Evolutionary conservation across 345 rosid genomes (phyloP), one percentile per base, ranked within the genome.

Genomic region (Eutrema japonicum): DNA sequence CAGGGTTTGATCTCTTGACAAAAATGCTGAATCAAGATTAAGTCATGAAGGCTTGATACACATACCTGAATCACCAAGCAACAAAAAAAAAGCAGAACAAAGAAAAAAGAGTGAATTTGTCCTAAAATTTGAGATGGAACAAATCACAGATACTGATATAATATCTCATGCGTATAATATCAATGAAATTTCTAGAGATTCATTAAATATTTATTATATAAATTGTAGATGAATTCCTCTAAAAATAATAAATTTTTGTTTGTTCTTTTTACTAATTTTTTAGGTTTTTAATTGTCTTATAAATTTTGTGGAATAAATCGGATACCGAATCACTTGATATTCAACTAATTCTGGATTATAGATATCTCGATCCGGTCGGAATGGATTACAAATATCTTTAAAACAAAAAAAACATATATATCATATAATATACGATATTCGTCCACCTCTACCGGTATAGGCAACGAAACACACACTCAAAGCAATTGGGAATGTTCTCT

Each of bases 1-100:
- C 62, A 51, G 8, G 42, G 35, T 42, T 75, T 41, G 53, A 74
- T 59, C 13, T 35, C 35, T 51, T 50, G 14, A 56, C 16, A 42
- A 59, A 51, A 56, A 12, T 41, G 37, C 36, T 59, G n/a, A 41
- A 48, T 30, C 53, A 26, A 66, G 47, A 40, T 61, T 30, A 46
- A 8, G 1, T 7, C 18, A 13, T 72, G 29, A 4, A 30, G 68
- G 36, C 41, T 54, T 64, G 11, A 45, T 32, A 73, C 56, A 73
- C 33, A 73, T 9, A 26, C 41, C 52, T 52, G 45, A 60, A 29
- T 60, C 29, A 49, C 40, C 32, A 11, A 73, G 18, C 55, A 43
- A 72, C 6, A 65, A 50, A 22, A 48, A 14, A 48, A 33, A 37
- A 22, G 7, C 1, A 57, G 12, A 70, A 40, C 2, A 10, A 12